These are phyloP conservation scores for Eutrema yunnanense DNA, from an alignment of 345 rosid genomes.

Conservation along the genomic window DNA sequence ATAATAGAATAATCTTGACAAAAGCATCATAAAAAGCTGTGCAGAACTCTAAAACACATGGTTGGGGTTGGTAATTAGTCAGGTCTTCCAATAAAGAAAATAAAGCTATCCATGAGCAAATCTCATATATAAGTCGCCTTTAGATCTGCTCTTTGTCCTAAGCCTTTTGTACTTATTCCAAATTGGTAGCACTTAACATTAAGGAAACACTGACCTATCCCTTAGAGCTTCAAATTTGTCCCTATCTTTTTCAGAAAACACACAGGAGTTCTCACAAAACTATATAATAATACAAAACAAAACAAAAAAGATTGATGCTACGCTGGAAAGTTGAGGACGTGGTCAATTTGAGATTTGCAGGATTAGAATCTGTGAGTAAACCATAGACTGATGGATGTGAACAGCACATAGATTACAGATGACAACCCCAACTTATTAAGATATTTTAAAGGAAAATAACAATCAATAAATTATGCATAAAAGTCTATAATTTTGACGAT, in stretches of 20 bases:
- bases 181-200: conserved; percentile 12
- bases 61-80: conserved; percentile 36
- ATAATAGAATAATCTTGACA: conserved; percentile 22
- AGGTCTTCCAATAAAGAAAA: conserved; percentile 30
- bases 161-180: conserved; percentile 26
- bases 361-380: not conserved
- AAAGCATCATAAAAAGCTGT: conserved; percentile 35
- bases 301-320: not conserved
- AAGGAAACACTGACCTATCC: conserved; percentile 10
- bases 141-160: conserved; percentile 33
- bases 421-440: not conserved
- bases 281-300: not conserved
- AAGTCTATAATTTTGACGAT: conserved; percentile 25
- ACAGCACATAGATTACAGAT: conserved; percentile 2
- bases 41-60: conserved; percentile 34
- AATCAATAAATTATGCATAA: not conserved
- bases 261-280: not conserved
- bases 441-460: not conserved
- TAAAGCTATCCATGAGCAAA: conserved; percentile 27
- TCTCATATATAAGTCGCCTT: conserved; percentile 22
- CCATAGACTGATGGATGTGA: conserved; percentile 10
- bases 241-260: conserved; percentile 10
- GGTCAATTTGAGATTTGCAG: conserved; percentile 1
- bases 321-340: not conserved
- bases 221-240: conserved; percentile 1